Evolutionary conservation across 768 basidiomycete species (phyloP), one percentile per base, ranked within the genome.

Genomic region (Pleurotus djamor): DNA sequence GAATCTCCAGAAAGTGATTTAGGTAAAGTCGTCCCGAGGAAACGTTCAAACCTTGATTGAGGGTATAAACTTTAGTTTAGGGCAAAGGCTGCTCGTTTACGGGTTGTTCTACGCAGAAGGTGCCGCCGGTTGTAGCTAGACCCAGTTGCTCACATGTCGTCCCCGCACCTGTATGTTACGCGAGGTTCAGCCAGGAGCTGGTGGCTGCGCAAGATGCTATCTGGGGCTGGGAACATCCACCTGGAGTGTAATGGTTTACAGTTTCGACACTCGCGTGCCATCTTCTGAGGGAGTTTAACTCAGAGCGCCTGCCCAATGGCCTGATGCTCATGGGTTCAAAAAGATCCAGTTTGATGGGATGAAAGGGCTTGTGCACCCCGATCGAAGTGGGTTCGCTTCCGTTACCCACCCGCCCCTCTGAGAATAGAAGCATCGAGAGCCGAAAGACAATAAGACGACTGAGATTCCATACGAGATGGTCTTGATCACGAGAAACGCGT

Each of bases 401-500:
- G 41, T 41, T 56, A 43, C 54, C 41, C 54, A 56, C 41, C 41
- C 17, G 54, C 34, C 49, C 49, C 21, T 28, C 21, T 28, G 21
- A 28, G 21, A 28, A 28, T 28, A 50, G 17, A 32, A 50, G 49
- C 6, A 28, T 50, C 49, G 49, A 32, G 8, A 16, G 16, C 34
- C 41, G 54, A 56, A 56, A 56, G 54, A 56, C 54, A 56, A 56
- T 56, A 56, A 56, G 54, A 38, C 13, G 12, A 21, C 36, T 37
- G 17, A 10, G 34, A 12, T 35, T 8, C 34, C 12, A 32, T 7
- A 33, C 49, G 21, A 28, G 21, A 28, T 28, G 21, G 21, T 28
- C 34, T 17, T 33, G 49, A 50, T 50, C 34, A 47, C 45, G 32
- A 50, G 34, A 9, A 35, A 48, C 5, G 47, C 16, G 49, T 16